A percentile compares a stretch with the other conserved stretches of the same genome.
Conservation (phyloP, 495 filamentous ascomycete genomes). For the Pseudomonodictys pantanalensis region DNA sequence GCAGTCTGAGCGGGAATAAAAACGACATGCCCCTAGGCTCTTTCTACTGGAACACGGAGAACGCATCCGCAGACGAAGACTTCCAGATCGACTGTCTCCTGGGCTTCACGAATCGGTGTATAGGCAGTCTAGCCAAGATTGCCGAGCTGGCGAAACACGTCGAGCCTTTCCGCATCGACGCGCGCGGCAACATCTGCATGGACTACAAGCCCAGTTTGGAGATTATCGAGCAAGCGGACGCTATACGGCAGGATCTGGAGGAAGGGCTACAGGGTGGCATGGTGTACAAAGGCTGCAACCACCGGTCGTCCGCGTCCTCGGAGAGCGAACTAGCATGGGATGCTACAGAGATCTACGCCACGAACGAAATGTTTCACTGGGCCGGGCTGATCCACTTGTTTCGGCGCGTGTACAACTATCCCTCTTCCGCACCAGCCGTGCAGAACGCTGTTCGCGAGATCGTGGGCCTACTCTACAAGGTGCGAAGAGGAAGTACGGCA, state of each 20-base stretch:
- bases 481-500: slow-evolving; percentile 64
- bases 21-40: slow-evolving; percentile 54
- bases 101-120: slow-evolving; percentile 56
- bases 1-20: slow-evolving; percentile 68
- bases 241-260: slow-evolving; percentile 54
- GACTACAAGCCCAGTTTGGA: slow-evolving; percentile 61
- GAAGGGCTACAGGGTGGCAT: slow-evolving; percentile 40
- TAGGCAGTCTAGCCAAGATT: slow-evolving; percentile 69
- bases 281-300: slow-evolving; percentile 44
- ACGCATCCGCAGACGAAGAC: slow-evolving; percentile 42
- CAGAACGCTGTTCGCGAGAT: slow-evolving; percentile 64
- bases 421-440: slow-evolving; percentile 55
- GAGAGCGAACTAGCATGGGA: slow-evolving; percentile 47
- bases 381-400: slow-evolving; percentile 76
- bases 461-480: slow-evolving; percentile 57
- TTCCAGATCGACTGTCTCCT: slow-evolving; percentile 66
- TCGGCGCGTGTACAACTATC: slow-evolving; percentile 64
- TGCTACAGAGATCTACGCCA: slow-evolving; percentile 66
- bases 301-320: slow-evolving; percentile 38
- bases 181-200: slow-evolving; percentile 48
- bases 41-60: slow-evolving; percentile 54
- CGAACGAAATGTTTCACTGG: slow-evolving; percentile 77
- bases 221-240: slow-evolving; percentile 53
- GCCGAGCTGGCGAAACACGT: slow-evolving; percentile 69
- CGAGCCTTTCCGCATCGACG: slow-evolving; percentile 64